Base-by-base conservation (phyloP, 129 eudicot species). In the Helianthus tuberosus region DNA sequence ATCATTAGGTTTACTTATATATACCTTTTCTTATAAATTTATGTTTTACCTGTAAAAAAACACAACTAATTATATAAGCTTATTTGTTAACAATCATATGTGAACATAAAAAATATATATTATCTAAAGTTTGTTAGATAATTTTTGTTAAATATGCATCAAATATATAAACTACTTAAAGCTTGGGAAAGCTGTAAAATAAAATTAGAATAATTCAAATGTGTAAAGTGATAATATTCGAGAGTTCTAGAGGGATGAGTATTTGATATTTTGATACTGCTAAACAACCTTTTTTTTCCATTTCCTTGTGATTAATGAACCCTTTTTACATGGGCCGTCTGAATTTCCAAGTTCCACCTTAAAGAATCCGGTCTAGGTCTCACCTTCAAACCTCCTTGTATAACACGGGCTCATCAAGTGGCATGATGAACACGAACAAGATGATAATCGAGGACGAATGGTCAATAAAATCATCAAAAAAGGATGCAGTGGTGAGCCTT, bases 401-500 rank as follows among this genome's bases (percentile, higher is more conserved):
- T 13, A 61, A 61, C 43, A 61, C 2, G 44, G 66, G 66, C 14
- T 61, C 66, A 61, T 61, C 44, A 29, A 32, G 66, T 13, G 66
- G 44, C 66, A 75, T n/a, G 84, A 80, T 61, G 46, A 71, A 13
- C 52, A 69, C 29, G 20, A 73, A 60, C 52, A 75, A 82, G 16
- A 72, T 74, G 55, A 63, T 82, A 17, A 74, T 86, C 9, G 80
- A 86, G 83, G 97, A 89, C 44, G 93, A 85, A 75, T 86, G 91
- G 96, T 83, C 90, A 1, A 89, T 84, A 58, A 86, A 83, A 73
- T 80, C 82, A 52, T 36, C 70, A 8, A 89, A 86, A 61, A 86
- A 75, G 17, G 85, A 77, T 6, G 86, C 81, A 27, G 84, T 89
- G 79, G 97, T 87, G 49, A 84, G 93, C 67, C 86, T 92, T 23